A percentile compares a stretch with the other conserved stretches of the same genome.
Evolutionary conservation across 2,329 filamentous ascomycete species (phyloP).

Genomic region (Colletotrichum sp.): DNA sequence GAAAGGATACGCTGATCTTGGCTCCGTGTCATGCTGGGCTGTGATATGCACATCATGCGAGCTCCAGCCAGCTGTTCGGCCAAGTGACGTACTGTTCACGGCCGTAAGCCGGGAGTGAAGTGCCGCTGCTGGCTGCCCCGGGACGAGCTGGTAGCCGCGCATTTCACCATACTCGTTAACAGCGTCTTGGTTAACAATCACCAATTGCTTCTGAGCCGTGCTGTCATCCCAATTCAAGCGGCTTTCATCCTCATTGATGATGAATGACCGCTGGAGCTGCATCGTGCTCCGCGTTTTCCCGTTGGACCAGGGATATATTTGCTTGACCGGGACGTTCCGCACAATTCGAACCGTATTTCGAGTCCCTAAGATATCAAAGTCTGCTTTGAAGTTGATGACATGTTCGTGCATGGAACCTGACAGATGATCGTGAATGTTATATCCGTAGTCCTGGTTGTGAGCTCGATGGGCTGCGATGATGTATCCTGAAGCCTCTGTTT

Average conservation of each 20-base stretch:
- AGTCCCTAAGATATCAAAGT: constrained; percentile 55
- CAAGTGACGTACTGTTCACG: constrained; percentile 49
- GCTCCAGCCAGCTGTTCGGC: constrained; percentile 52
- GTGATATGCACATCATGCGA: constrained; percentile 58
- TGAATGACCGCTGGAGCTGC: constrained; percentile 47
- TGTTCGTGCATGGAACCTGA: constrained; percentile 60
- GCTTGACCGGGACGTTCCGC: constrained; percentile 33
- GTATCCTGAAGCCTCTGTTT: constrained; percentile 58
- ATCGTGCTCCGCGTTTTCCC: constrained; percentile 54
- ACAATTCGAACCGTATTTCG: constrained; percentile 48
- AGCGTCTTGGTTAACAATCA: constrained; percentile 54
- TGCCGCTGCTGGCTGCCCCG: constrained; percentile 30
- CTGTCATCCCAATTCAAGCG: constrained; percentile 56
- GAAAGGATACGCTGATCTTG: constrained; percentile 45
- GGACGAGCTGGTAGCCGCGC: constrained; percentile 55
- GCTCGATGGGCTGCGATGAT: constrained; percentile 55
- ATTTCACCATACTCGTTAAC: constrained; percentile 56
- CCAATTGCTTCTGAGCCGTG: constrained; percentile 44
- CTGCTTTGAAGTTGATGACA: constrained; percentile 59
- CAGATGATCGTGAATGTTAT: constrained; percentile 51
- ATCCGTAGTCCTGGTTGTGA: constrained; percentile 53
- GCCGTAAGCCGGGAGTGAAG: constrained; percentile 49
- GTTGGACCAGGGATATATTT: constrained; percentile 53
- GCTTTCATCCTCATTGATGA: constrained; percentile 46
- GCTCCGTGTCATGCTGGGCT: constrained; percentile 58